phyloP scores from a whole-genome alignment of 768 basidiomycete species.

The Termitomyces sp. region DNA sequence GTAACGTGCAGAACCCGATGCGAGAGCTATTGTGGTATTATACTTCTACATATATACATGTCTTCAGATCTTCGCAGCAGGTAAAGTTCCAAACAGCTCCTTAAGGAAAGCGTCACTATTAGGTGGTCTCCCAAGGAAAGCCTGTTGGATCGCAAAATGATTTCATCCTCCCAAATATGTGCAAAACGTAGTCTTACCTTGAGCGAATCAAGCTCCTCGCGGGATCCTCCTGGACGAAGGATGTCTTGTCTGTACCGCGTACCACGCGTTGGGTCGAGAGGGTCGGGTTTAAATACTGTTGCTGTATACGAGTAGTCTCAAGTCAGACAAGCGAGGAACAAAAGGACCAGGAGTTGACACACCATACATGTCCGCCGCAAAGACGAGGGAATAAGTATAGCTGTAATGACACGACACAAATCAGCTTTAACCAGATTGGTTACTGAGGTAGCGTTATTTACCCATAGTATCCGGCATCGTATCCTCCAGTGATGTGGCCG shows the following conservation, averaged over 20 bases:
- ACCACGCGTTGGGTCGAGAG: conserved; percentile 65
- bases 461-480: conserved; percentile 69
- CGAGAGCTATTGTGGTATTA: neutral
- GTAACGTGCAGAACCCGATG: neutral
- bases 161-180: neutral
- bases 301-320: conserved; percentile 23
- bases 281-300: conserved; percentile 78
- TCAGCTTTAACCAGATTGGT: neutral
- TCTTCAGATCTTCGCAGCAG: conserved; percentile 15
- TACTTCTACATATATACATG: neutral
- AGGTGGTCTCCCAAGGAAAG: conserved; percentile 73
- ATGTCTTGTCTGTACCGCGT: conserved; percentile 72
- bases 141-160: conserved; percentile 30
- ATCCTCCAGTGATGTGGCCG: conserved; percentile 73
- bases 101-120: conserved; percentile 72
- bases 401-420: conserved; percentile 13
- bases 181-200: conserved; percentile 36
- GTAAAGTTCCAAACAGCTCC: conserved; percentile 50
- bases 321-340: neutral
- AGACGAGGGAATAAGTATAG: conserved; percentile 70
- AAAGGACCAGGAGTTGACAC: conserved; percentile 2
- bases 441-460: conserved; percentile 14
- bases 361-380: conserved; percentile 57
- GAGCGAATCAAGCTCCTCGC: conserved; percentile 78
- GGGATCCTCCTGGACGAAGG: conserved; percentile 66